A percentile compares a stretch with the other conserved stretches of the same genome.
These are phyloP conservation scores for Solanum microdontum DNA, from an alignment of 257 asterid species.

Conservation along the genomic window DNA sequence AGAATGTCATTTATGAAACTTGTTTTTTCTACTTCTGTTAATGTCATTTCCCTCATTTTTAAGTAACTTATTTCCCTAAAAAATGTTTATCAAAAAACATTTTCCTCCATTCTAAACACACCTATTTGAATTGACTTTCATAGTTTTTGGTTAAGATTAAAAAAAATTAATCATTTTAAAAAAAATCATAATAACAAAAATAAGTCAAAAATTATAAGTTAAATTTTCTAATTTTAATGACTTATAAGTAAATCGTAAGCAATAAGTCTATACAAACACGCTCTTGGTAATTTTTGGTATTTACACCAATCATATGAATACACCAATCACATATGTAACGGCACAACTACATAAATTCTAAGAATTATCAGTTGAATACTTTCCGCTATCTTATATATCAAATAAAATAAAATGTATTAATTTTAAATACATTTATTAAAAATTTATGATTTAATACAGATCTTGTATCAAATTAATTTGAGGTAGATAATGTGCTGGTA, in stretches of 20 bases:
- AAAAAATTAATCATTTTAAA: background rate
- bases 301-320: background rate
- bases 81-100: background rate
- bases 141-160: background rate
- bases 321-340: background rate
- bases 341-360: background rate
- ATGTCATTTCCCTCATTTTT: background rate
- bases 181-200: background rate
- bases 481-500: background rate
- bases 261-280: background rate
- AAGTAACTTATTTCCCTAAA: background rate
- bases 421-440: background rate
- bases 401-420: background rate
- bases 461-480: background rate
- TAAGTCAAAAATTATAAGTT: background rate
- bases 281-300: background rate
- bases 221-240: background rate
- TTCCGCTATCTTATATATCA: background rate
- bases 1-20: background rate
- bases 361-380: background rate
- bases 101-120: background rate
- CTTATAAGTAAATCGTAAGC: background rate
- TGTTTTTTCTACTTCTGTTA: too few relatives aligned
- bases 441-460: background rate
- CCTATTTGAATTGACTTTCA: background rate